A percentile compares a stretch with the other conserved stretches of the same genome.
These are phyloP conservation scores for Phialocephala subalpina DNA, from an alignment of 2,329 filamentous ascomycete genomes.

Conservation along the genomic window DNA sequence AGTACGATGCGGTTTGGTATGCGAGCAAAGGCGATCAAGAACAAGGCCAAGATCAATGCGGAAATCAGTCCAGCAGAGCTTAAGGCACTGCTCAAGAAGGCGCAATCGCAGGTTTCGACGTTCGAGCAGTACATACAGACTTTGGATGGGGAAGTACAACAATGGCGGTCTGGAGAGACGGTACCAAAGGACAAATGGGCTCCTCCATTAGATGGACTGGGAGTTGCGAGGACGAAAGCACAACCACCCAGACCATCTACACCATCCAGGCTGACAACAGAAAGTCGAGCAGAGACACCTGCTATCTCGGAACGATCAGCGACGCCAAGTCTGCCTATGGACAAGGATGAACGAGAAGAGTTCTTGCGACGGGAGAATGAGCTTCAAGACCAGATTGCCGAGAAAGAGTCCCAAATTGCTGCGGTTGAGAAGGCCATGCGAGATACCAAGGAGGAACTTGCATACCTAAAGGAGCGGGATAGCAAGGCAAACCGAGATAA, in stretches of 20 bases:
- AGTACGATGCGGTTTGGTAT: conserved; percentile 94
- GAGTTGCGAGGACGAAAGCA: conserved; percentile 57
- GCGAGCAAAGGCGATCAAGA: conserved; percentile 98
- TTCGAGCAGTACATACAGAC: conserved; percentile 88
- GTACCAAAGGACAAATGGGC: conserved; percentile 94
- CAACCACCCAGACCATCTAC: conserved; percentile 63
- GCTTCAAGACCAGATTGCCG: conserved; percentile 93
- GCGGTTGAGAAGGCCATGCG: conserved; percentile 81
- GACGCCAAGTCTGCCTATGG: conserved; percentile 86
- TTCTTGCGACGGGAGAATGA: conserved; percentile 96
- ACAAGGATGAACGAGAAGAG: conserved; percentile 97
- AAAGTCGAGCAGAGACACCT: conserved; percentile 69
- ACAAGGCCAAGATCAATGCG: conserved; percentile 99
- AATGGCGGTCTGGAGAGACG: conserved; percentile 87
- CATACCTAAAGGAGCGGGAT: conserved; percentile 85
- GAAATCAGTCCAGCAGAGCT: conserved; percentile 95
- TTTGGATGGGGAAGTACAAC: conserved; percentile 83
- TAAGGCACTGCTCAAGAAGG: conserved; percentile 91
- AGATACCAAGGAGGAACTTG: conserved; percentile 86
- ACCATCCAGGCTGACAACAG: conserved; percentile 61
- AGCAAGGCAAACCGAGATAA: conserved; percentile 87
- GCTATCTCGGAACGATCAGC: conserved; percentile 80
- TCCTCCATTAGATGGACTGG: conserved; percentile 65
- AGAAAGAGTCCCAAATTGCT: conserved; percentile 85
- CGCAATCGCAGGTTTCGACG: conserved; percentile 85